phyloP scores from a whole-genome alignment of 78 protist species.

The Bigelowiella natans region DNA sequence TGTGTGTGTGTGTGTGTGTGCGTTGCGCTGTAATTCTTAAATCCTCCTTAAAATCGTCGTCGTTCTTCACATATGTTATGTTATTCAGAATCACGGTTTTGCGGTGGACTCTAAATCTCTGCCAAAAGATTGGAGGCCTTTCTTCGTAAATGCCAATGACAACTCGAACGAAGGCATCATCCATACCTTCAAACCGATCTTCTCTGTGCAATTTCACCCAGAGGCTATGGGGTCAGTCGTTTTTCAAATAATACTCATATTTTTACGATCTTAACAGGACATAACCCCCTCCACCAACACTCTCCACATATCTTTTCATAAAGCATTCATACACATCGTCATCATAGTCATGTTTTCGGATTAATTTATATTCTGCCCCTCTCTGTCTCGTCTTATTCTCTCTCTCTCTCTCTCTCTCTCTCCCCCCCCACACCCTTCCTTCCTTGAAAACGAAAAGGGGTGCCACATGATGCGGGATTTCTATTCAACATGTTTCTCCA shows the following conservation, averaged over 20 bases:
- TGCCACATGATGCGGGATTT: conserved; percentile 87
- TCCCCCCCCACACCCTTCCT: too few species aligned
- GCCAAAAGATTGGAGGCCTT: conserved; percentile 70
- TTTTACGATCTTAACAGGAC: neutral
- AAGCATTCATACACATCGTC: too few species aligned
- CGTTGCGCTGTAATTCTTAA: neutral
- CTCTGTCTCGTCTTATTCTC: neutral
- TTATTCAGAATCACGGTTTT: conserved; percentile 71
- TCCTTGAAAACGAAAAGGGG: too few species aligned
- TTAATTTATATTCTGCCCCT: conserved; percentile 15
- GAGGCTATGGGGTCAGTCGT: conserved; percentile 77
- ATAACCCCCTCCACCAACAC: neutral
- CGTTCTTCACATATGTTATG: neutral
- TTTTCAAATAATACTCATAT: neutral
- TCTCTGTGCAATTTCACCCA: conserved; percentile 93
- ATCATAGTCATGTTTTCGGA: conserved; percentile 75
- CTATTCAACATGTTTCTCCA: conserved; percentile 75
- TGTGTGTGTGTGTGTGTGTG: neutral
- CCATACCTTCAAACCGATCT: conserved; percentile 70
- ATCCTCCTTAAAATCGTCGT: neutral
- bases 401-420: neutral
- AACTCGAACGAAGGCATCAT: conserved; percentile 80
- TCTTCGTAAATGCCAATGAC: conserved; percentile 91
- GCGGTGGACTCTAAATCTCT: conserved; percentile 73
- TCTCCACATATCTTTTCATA: neutral